Evolutionary conservation across 192 early-diverging fungal genomes (phyloP).

Genomic region (Diversispora eburnea): DNA sequence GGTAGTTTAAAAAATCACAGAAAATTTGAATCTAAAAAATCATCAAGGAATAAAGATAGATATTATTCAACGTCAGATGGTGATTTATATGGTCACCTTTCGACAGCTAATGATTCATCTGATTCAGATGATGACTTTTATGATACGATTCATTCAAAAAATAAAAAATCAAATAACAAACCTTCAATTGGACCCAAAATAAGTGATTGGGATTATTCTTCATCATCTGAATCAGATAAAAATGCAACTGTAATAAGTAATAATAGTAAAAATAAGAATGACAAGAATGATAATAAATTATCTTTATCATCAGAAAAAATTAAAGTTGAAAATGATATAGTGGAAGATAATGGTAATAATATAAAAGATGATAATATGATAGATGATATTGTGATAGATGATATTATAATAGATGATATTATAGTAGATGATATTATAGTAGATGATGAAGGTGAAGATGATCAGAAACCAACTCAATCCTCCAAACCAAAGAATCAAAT

Average conservation of each 20-base stretch:
- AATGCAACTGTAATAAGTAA: not conserved
- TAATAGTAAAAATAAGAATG: not conserved
- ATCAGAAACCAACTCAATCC: not conserved
- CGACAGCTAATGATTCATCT: too few relatives aligned
- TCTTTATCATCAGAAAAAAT: not conserved
- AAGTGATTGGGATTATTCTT: conserved; percentile 17
- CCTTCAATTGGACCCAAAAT: not conserved
- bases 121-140: not conserved
- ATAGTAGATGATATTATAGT: not conserved
- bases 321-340: not conserved
- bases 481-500: too few relatives aligned
- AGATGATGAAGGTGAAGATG: not conserved
- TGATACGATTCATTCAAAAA: not conserved
- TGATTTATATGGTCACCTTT: too few relatives aligned
- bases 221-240: not conserved
- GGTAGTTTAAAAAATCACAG: too few relatives aligned
- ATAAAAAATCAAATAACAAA: not conserved
- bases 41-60: too few relatives aligned
- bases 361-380: not conserved
- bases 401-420: not conserved
- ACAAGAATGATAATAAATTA: not conserved
- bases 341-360: not conserved
- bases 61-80: too few relatives aligned
- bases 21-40: too few relatives aligned
- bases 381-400: not conserved